Base-by-base conservation (phyloP, 2,329 filamentous ascomycete genomes). In the Gremmenia infestans region DNA sequence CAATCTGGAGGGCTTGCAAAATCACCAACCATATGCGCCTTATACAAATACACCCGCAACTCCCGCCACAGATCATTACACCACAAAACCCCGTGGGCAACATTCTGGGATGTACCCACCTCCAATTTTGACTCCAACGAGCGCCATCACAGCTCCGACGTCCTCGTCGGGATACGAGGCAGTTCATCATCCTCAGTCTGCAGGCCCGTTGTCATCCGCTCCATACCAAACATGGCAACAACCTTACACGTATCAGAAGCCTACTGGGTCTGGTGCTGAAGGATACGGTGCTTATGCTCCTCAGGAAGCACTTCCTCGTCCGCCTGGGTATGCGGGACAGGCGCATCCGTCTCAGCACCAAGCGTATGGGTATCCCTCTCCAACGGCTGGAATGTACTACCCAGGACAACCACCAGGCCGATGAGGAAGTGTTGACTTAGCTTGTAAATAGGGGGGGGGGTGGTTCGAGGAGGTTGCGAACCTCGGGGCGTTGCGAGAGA, bases 1-100 rank as follows among this genome's bases (percentile, higher is more conserved):
- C 48, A 68, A 68, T 52, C 59, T 70, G 17, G 67, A 70, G 56
- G 63, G 63, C 17, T 48, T 70, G 25, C 65, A 65, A 12, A 62
- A 45, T n/a, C 63, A 64, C 15, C 61, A 65, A 14, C 66, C 65
- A 15, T 65, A 66, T 50, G 15, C 60, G 1, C 55, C 63, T 46
- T 68, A 67, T 53, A 45, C 60, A 11, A 57, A 64, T 35, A 54
- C 63, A 12, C 57, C 59, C 6, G 35, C 59, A n/a, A 62, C 58
- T 7, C 50, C 60, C 23, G 43, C 55, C 28, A 46, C 58, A 40
- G 63, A 67, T 17, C 60, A 65, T 40, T 67, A 65, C 43, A 60
- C 63, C 1, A 60, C 62, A 14, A 68, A 66, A 54, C 59, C 64
- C 11, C 59, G 65, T 28, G 40, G 57, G 4, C 56, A 64, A n/a